Evolutionary conservation across 306 rosid genomes (phyloP), one percentile per base, ranked within the genome.

Genomic region (Fagus crenata): DNA sequence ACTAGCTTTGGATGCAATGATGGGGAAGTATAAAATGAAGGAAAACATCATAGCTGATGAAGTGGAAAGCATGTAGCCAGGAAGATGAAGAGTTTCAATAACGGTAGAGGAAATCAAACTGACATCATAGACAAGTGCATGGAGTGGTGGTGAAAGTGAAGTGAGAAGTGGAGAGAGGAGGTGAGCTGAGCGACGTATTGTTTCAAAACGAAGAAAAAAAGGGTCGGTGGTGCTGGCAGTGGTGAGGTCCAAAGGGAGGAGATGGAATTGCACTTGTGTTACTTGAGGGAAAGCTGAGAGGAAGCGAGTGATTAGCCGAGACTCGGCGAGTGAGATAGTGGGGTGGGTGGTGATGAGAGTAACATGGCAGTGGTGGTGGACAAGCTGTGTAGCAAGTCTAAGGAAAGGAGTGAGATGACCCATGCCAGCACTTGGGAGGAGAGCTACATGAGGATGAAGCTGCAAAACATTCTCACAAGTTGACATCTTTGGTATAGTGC

Each of bases 401-500:
- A 84, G 90, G 39, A 85, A 82, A 49, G 89, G 89, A 3, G 85
- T 84, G 0, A 88, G 76, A 41, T 88, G 97, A 3, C 91, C 92
- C 85, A 91, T 85, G 36, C 92, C 89, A 5, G 94, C 83, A 40
- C 80, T 82, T 15, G 91, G 91, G 51, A 89, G 80, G 11, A 91
- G 81, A 46, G 86, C 89, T 3, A 89, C 79, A 32, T 89, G 92
- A 22, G 83, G 73, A 2, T 7, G 35, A 76, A 18, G 33, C 22
- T 37, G 32, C 68, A 55, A 46, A 8, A 46, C 58, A 58, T 9
- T 31, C 6, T 37, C 28, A 37, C 49, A 39, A 17, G n/a, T 39
- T 4, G 64, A 58, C 36, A 58, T 58, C 18, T 15, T 53, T 46
- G 51, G 51, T 46, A 7, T 11, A 46, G 51, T 22, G 28, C 28